Percentiles rank a stretch among this genome's conserved stretches.
Conservation (phyloP, 768 basidiomycete genomes). For the Nidularia sp. region DNA sequence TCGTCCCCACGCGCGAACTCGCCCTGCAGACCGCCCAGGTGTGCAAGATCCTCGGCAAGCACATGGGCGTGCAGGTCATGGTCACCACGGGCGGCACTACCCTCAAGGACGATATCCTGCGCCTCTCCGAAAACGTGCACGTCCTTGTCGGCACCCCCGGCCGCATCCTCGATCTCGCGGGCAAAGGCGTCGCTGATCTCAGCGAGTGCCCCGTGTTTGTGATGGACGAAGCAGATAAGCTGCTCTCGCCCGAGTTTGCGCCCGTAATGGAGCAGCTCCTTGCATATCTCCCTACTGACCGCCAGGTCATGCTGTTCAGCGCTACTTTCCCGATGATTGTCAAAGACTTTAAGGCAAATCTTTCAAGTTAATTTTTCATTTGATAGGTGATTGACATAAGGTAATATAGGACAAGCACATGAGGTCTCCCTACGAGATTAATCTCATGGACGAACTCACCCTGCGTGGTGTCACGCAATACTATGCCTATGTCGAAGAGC, state of each 20-base stretch:
- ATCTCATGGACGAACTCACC: conserved; percentile 99
- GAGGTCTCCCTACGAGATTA: conserved; percentile 94
- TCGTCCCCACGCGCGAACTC: conserved; percentile 98
- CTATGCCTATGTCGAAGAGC: conserved; percentile 98
- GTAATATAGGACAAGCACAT: conserved; percentile 84
- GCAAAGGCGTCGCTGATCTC: conserved; percentile 91
- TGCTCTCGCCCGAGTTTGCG: conserved; percentile 94
- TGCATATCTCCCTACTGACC: conserved; percentile 72
- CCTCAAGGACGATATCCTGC: conserved; percentile 95
- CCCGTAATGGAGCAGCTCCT: conserved; percentile 98
- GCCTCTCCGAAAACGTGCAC: conserved; percentile 86
- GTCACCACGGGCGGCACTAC: conserved; percentile 98
- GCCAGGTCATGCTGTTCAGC: conserved; percentile 99
- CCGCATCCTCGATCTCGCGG: conserved; percentile 89
- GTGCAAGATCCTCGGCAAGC: conserved; percentile 94
- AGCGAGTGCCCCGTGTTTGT: conserved; percentile 94
- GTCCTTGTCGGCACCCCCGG: conserved; percentile 97
- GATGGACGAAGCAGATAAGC: conserved; percentile 99
- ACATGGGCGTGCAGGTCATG: conserved; percentile 96
- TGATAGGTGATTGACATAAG: conserved; percentile 5
- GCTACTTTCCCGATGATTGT: conserved; percentile 99
- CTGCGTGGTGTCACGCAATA: conserved; percentile 98
- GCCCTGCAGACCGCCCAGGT: conserved; percentile 99
- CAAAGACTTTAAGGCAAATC: conserved; percentile 94
- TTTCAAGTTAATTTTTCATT: background rate